Evolutionary conservation across 2,329 filamentous ascomycete genomes (phyloP).

Genomic region (Alternaria dauci): DNA sequence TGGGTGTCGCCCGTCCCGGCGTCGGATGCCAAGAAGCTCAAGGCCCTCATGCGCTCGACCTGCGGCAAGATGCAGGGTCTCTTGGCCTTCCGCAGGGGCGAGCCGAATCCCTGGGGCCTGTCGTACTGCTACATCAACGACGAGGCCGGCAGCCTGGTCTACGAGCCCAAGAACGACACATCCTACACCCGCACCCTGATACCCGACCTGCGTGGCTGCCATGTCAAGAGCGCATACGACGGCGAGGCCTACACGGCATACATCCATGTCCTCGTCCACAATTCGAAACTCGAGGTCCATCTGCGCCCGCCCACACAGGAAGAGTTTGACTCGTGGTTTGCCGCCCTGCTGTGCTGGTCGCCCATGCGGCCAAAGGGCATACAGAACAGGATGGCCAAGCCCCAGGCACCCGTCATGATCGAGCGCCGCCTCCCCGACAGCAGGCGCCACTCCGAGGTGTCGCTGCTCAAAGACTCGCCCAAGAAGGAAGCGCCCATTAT

Average conservation of each 20-base stretch:
- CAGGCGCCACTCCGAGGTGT: slow-evolving; percentile 60
- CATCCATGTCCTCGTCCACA: slow-evolving; percentile 61
- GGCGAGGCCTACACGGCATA: slow-evolving; percentile 59
- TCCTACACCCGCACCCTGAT: slow-evolving; percentile 71
- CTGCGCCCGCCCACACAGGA: slow-evolving; percentile 70
- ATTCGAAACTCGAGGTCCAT: slow-evolving; percentile 67
- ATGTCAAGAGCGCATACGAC: slow-evolving; percentile 64
- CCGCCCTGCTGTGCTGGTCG: slow-evolving; percentile 82
- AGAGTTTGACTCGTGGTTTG: slow-evolving; percentile 81
- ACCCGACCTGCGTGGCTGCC: slow-evolving; percentile 77
- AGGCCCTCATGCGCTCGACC: slow-evolving; percentile 78
- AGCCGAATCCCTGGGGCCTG: slow-evolving; percentile 69
- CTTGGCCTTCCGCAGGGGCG: slow-evolving; percentile 73
- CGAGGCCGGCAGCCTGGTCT: slow-evolving; percentile 76
- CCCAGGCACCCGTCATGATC: slow-evolving; percentile 52
- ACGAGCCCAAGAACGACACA: slow-evolving; percentile 72
- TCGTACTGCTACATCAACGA: slow-evolving; percentile 83
- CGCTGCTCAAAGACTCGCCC: slow-evolving; percentile 71
- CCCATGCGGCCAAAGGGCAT: slow-evolving; percentile 70
- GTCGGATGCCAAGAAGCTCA: slow-evolving; percentile 74
- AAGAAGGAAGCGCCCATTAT: slow-evolving; percentile 80
- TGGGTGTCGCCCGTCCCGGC: slow-evolving; percentile 59
- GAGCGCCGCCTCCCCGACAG: slow-evolving; percentile 51
- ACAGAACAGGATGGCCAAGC: slow-evolving; percentile 62
- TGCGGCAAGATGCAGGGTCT: slow-evolving; percentile 83